Conservation (phyloP, 2,329 filamentous ascomycete species). For the Daldinia eschscholtzii region DNA sequence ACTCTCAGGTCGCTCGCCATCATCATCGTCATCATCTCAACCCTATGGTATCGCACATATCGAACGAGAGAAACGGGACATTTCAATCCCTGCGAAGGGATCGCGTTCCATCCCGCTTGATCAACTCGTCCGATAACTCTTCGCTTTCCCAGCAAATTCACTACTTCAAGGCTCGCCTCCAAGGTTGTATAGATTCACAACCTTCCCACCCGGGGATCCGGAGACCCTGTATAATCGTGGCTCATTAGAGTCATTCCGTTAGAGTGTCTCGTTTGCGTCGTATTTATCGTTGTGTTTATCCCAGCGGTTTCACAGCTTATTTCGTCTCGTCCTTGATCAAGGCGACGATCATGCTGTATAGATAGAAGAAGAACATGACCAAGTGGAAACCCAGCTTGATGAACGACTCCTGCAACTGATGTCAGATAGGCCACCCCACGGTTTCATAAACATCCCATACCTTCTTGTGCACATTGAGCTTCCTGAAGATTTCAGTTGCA, state of each 20-base stretch:
- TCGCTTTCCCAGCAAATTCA: slow-evolving; percentile 33
- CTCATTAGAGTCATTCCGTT: slow-evolving; percentile 30
- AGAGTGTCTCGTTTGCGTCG: slow-evolving; percentile 26
- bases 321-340: slow-evolving; percentile 94
- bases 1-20: slow-evolving; percentile 17
- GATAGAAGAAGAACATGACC: slow-evolving; percentile 99
- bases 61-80: slow-evolving; percentile 20
- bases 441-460: slow-evolving; percentile 59
- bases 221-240: slow-evolving; percentile 24
- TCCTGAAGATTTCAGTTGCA: slow-evolving; percentile 99
- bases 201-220: slow-evolving; percentile 11
- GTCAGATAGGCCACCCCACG: slow-evolving; percentile 29
- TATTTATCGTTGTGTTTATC: slow-evolving; percentile 22
- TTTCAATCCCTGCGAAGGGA: neutral
- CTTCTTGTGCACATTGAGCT: slow-evolving; percentile 99
- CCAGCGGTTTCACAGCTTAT: slow-evolving; percentile 61
- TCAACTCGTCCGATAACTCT: slow-evolving; percentile 9
- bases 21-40: slow-evolving; percentile 8
- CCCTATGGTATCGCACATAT: slow-evolving; percentile 9
- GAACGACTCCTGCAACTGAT: slow-evolving; percentile 84
- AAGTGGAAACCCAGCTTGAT: slow-evolving; percentile 99
- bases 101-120: slow-evolving; percentile 8
- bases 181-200: slow-evolving; percentile 28
- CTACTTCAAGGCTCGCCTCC: slow-evolving; percentile 22
- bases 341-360: slow-evolving; percentile 98